Evolutionary conservation across 2,329 filamentous ascomycete genomes (phyloP).

Genomic region (Trichoderma pleuroti): DNA sequence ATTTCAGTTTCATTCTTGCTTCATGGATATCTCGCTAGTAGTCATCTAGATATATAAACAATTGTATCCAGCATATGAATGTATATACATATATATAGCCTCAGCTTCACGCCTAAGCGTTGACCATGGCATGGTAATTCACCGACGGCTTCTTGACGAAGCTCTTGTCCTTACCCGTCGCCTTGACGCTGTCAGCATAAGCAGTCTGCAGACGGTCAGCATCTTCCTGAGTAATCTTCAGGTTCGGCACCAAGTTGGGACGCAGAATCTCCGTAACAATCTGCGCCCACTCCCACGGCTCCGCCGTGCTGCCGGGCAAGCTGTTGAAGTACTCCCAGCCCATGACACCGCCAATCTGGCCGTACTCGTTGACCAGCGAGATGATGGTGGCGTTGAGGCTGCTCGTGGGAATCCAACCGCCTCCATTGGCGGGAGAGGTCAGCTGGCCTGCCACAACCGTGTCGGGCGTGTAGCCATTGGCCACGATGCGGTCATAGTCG

Average conservation of each 20-base stretch:
- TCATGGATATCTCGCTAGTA: not conserved
- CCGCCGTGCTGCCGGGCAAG: conserved; percentile 42
- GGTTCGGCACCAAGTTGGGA: conserved; percentile 17
- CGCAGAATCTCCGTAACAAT: conserved; percentile 29
- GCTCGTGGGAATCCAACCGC: conserved; percentile 42
- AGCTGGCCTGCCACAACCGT: conserved; percentile 75
- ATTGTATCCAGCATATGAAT: not conserved
- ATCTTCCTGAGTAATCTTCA: conserved; percentile 20
- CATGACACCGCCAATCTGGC: conserved; percentile 77
- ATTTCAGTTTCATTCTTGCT: not conserved
- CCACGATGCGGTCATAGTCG: conserved; percentile 45
- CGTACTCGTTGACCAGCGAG: conserved; percentile 48
- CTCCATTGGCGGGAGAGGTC: conserved; percentile 65
- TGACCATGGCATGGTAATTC: conserved; percentile 15
- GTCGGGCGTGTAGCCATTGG: conserved; percentile 63
- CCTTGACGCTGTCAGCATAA: conserved; percentile 15
- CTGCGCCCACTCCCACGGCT: conserved; percentile 74
- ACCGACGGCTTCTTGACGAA: not conserved
- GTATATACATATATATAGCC: conserved; percentile 4
- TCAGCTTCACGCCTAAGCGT: not conserved
- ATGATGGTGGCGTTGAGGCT: conserved; percentile 42
- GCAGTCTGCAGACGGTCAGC: conserved; percentile 18
- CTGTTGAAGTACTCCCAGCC: conserved; percentile 90
- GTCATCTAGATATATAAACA: not conserved
- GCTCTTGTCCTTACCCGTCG: not conserved